Evolutionary conservation across 805 yeast genomes (phyloP).

Genomic region (Teunomyces cretensis): DNA sequence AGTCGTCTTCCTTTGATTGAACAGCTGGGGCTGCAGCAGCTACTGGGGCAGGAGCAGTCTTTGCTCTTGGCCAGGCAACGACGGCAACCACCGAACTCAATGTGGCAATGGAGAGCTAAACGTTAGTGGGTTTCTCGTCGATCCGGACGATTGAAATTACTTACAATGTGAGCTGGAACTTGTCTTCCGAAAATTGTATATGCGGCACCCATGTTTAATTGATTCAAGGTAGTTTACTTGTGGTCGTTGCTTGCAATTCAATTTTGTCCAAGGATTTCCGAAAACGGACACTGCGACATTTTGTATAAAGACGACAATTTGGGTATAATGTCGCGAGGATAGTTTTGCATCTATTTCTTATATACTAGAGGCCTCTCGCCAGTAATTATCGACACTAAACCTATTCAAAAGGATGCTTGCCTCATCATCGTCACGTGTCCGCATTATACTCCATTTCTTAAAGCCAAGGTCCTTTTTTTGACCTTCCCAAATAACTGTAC

Average conservation of each 20-base stretch:
- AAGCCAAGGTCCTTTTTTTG: slow-evolving; percentile 53
- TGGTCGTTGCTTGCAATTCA: neutral
- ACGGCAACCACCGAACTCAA: slow-evolving; percentile 39
- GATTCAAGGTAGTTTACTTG: neutral
- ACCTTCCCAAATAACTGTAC: slow-evolving; percentile 71
- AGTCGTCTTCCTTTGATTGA: slow-evolving; percentile 37
- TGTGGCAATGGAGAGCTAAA: slow-evolving; percentile 41
- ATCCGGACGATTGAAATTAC: slow-evolving; percentile 14
- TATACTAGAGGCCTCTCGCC: slow-evolving; percentile 35
- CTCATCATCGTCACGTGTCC: slow-evolving; percentile 50
- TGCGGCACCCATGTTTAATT: slow-evolving; percentile 39
- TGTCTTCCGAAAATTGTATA: slow-evolving; percentile 45
- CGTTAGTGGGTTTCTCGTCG: slow-evolving; percentile 10
- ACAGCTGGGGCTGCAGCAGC: slow-evolving; percentile 21
- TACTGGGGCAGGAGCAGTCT: slow-evolving; percentile 20
- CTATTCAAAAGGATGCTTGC: slow-evolving; percentile 48
- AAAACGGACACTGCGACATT: slow-evolving; percentile 2
- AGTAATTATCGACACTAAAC: slow-evolving; percentile 59
- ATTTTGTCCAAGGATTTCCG: neutral
- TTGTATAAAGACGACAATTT: neutral
- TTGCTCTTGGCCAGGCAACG: slow-evolving; percentile 38
- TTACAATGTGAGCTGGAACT: slow-evolving; percentile 45
- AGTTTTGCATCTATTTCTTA: neutral
- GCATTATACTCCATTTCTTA: slow-evolving; percentile 66
- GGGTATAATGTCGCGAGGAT: neutral